Evolutionary conservation across 2,329 filamentous ascomycete genomes (phyloP), one percentile per base, ranked within the genome.

Genomic region (Helicocarpus griseus): DNA sequence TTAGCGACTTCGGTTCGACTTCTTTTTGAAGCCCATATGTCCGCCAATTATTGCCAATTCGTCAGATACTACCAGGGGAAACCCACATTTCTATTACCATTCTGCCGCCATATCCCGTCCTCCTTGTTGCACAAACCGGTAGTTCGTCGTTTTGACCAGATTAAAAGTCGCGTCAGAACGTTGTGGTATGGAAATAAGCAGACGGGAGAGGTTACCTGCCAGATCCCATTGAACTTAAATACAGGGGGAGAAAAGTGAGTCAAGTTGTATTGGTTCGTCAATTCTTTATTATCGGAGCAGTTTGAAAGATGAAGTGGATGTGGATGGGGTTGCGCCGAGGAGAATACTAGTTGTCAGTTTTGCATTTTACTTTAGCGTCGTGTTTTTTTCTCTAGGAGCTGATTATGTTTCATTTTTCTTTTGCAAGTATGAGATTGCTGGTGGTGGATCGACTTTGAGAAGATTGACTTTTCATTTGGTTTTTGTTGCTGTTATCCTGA

Each of bases 401-500:
- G 26, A 17, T 17, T 44, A 24, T 41, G 11, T 41, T 26, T 4
- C 3, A 44, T 44, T 21, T 26, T 45, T 45, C 13, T 44, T 9
- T 44, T 44, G 5, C 28, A 7, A 2, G 14, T 28, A 11, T 44
- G 28, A 48, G 24, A 48, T 24, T 41, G 39, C 17, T 41, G 39
- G 39, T 14, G 39, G 39, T 9, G 22, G 39, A 41, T 19, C 9
- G 22, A 19, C n/a, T n/a, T n/a, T 9, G 39, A 41, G 21, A 9
- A 19, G 22, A 41, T 19, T 24, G 8, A 41, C 9, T 24, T 41
- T 3, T 41, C 19, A 41, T 41, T 41, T 41, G 39, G 17, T n/a
- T n/a, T n/a, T n/a, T 41, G 19, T 41, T 11, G 19, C 39, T 52
- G 44, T 43, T 61, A 55, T 55, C 41, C 53, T 57, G 57, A 61